Conservation (phyloP, 441 rosid genomes). For the Pelargonium citronellum region DNA sequence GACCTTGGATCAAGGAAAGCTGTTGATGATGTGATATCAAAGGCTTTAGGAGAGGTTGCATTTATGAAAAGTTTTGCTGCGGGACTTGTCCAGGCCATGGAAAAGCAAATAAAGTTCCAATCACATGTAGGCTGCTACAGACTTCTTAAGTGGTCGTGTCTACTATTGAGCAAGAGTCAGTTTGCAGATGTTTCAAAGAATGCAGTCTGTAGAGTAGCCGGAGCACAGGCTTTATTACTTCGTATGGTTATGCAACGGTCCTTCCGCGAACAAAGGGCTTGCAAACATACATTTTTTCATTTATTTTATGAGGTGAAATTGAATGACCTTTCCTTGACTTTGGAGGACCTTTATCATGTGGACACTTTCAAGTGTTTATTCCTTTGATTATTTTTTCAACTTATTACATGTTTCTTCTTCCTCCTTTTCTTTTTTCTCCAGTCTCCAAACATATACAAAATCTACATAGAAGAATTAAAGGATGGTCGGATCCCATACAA, state of each 20-base stretch:
- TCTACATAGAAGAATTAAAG: slow-evolving; percentile 57
- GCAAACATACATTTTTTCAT: slow-evolving; percentile 52
- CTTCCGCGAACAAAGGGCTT: slow-evolving; percentile 62
- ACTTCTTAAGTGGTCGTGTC: slow-evolving; percentile 84
- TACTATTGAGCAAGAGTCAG: slow-evolving; percentile 64
- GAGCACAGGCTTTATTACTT: slow-evolving; percentile 70
- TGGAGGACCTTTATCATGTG: background rate
- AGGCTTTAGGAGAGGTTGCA: slow-evolving; percentile 42
- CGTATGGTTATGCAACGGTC: slow-evolving; percentile 56
- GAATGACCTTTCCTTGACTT: slow-evolving; percentile 9
- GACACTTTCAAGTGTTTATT: background rate
- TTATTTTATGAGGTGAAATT: slow-evolving; percentile 48
- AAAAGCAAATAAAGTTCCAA: slow-evolving; percentile 58
- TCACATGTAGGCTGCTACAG: slow-evolving; percentile 60
- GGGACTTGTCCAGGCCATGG: slow-evolving; percentile 81
- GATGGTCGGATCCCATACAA: slow-evolving; percentile 62
- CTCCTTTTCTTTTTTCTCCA: slow-evolving; percentile 22
- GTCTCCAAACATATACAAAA: slow-evolving; percentile 60
- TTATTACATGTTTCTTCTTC: slow-evolving; percentile 13
- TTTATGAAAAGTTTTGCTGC: slow-evolving; percentile 90
- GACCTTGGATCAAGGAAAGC: slow-evolving; percentile 74
- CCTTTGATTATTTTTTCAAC: slow-evolving; percentile 5
- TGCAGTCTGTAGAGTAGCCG: slow-evolving; percentile 71
- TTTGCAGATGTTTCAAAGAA: slow-evolving; percentile 70
- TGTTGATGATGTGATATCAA: slow-evolving; percentile 68